phyloP scores from a whole-genome alignment of 768 basidiomycete genomes.

The Neoboletus brunneissimus region DNA sequence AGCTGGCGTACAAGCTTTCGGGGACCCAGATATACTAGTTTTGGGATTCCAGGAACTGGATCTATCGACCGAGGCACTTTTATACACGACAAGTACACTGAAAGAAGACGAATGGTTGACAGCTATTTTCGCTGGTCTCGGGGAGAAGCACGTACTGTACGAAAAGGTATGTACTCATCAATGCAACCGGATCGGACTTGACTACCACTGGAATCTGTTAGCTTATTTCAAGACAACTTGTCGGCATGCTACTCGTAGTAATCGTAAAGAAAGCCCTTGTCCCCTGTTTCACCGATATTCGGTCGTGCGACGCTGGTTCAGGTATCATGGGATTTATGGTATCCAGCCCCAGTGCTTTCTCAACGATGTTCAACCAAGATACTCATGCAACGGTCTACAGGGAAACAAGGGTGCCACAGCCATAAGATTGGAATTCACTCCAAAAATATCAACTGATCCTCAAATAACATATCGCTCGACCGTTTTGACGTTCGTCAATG shows the following conservation, averaged over 20 bases:
- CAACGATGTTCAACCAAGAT: neutral
- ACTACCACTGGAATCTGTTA: slow-evolving; percentile 24
- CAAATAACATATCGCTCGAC: slow-evolving; percentile 36
- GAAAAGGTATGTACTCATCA: slow-evolving; percentile 50
- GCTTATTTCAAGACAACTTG: slow-evolving; percentile 76
- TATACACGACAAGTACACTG: slow-evolving; percentile 61
- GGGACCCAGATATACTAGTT: slow-evolving; percentile 67
- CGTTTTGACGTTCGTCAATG: slow-evolving; percentile 70
- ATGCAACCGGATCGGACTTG: neutral
- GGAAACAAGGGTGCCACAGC: slow-evolving; percentile 84
- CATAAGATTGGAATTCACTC: slow-evolving; percentile 57
- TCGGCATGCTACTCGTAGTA: slow-evolving; percentile 76
- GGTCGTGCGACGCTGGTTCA: slow-evolving; percentile 54
- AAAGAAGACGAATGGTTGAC: slow-evolving; percentile 70
- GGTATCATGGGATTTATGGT: slow-evolving; percentile 83
- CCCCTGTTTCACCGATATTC: slow-evolving; percentile 52
- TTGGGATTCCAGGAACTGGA: slow-evolving; percentile 82
- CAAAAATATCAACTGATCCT: slow-evolving; percentile 29
- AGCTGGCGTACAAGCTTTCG: slow-evolving; percentile 21
- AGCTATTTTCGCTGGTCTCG: slow-evolving; percentile 68
- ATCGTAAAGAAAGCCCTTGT: slow-evolving; percentile 56
- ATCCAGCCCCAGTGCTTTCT: slow-evolving; percentile 2
- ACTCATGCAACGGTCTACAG: slow-evolving; percentile 34
- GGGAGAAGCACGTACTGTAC: slow-evolving; percentile 59
- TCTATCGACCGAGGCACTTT: slow-evolving; percentile 69